Base-by-base conservation (phyloP, 2,329 filamentous ascomycete genomes). In the Beauveria bassiana region DNA sequence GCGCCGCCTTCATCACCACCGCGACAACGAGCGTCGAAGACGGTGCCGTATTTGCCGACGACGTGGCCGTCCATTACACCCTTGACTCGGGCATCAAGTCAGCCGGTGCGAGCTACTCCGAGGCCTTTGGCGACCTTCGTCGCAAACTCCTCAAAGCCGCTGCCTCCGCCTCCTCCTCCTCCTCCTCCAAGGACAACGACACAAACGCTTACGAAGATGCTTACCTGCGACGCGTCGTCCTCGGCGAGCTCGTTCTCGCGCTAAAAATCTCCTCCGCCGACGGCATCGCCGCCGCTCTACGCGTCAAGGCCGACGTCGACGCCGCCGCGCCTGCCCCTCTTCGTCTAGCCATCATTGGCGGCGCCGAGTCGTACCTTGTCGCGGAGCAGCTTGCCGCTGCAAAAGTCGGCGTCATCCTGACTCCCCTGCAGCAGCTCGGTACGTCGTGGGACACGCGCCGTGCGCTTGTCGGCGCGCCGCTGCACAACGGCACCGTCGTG, bases 191-290 rank as follows among this genome's bases (percentile, higher is more conserved):
- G 5, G 73, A 72, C 3, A 65, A 72, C 9, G 73, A 71, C 2
- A 65, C 72, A 7, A 75, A 81, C 20, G 64, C 71, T 0, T 83
- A 76, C 66, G 78, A 84, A 67, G 71, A 72, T 1, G 73, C 76
- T 3, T 86, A 79, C 66, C 75, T 86, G 22, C 77, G 74, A 63
- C 77, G 77, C 66, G 85, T 87, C 0, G 73, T 87, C 2, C 68
- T 74, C 2, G 85, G 83, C 24, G 72, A 79, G 3, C 67, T 81
- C 2, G 78, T 85, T 0, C 76, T 89, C 1, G 83, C 81, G 4
- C 68, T 89, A 12, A 84, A 79, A 0, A 81, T 81, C 12, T 82
- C 88, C 67, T 86, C 81, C 63, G 86, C 86, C 7, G 86, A 89
- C 66, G 78, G 78, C 22, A 88, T 88, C 63, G 81, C 84, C 2